A percentile compares a stretch with the other conserved stretches of the same genome.
Evolutionary conservation across 2,329 filamentous ascomycete species (phyloP).

Genomic region (Tolypocladium ophioglossoides): DNA sequence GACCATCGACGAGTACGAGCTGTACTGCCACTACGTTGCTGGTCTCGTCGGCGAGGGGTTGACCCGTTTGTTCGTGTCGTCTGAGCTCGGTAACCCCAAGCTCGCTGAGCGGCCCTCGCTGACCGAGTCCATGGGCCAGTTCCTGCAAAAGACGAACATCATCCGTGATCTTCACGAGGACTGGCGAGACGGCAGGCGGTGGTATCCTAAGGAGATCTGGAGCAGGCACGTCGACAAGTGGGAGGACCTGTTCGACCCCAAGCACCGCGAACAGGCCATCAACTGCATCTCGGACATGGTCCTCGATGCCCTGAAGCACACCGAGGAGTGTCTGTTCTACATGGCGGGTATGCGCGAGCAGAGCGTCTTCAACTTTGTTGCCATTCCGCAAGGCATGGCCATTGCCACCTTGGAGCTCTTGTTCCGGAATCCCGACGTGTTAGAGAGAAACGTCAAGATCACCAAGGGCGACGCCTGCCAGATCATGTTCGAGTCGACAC

Average conservation of each 20-base stretch:
- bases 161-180: conserved; percentile 94
- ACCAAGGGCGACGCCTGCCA: conserved; percentile 88
- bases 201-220: conserved; percentile 97
- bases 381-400: conserved; percentile 94
- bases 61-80: conserved; percentile 81
- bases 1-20: conserved; percentile 80
- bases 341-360: conserved; percentile 91
- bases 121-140: conserved; percentile 93
- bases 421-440: conserved; percentile 84
- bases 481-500: conserved; percentile 85
- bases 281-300: conserved; percentile 92
- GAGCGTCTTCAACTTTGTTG: conserved; percentile 97
- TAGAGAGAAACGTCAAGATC: conserved; percentile 87
- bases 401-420: conserved; percentile 88
- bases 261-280: conserved; percentile 66
- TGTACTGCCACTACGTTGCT: conserved; percentile 98
- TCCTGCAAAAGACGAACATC: conserved; percentile 97
- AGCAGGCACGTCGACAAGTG: conserved; percentile 86
- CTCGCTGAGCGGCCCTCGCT: conserved; percentile 69
- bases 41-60: conserved; percentile 92
- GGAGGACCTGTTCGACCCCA: conserved; percentile 78
- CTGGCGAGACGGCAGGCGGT: conserved; percentile 73
- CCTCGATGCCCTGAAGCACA: conserved; percentile 74
- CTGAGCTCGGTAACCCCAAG: conserved; percentile 75
- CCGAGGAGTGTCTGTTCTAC: conserved; percentile 94